These are phyloP conservation scores for Brachypodium distachyon DNA, from an alignment of 202 grass and related monocot genomes.

Conservation along the genomic window DNA sequence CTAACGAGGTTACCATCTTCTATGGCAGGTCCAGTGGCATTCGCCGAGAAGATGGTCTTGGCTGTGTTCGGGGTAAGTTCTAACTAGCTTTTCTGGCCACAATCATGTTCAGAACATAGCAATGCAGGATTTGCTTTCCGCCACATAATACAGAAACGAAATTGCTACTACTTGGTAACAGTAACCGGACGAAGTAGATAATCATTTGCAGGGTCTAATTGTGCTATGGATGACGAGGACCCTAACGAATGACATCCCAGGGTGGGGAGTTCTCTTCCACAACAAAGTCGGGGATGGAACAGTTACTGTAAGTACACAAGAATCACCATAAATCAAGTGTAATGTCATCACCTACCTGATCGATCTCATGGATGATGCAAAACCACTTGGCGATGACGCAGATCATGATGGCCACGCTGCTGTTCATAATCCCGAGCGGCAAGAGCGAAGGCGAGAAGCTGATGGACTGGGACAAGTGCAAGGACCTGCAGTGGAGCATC, in stretches of 20 bases:
- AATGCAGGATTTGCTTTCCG: neutral
- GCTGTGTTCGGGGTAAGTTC: slow-evolving; percentile 71
- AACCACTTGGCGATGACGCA: slow-evolving; percentile 10
- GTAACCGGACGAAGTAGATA: neutral
- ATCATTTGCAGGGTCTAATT: slow-evolving; percentile 48
- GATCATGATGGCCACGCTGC: slow-evolving; percentile 81
- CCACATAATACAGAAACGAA: neutral
- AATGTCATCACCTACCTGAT: neutral
- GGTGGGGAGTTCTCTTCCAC: slow-evolving; percentile 80
- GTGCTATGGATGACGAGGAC: slow-evolving; percentile 83
- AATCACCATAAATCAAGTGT: neutral
- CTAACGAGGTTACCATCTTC: neutral
- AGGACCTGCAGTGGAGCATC: slow-evolving; percentile 80
- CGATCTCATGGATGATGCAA: neutral
- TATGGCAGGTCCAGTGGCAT: slow-evolving; percentile 70
- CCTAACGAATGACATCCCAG: slow-evolving; percentile 65
- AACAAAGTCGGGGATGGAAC: slow-evolving; percentile 71
- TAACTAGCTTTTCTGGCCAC: neutral
- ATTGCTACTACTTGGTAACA: neutral
- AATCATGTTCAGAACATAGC: neutral
- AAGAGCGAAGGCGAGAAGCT: slow-evolving; percentile 65
- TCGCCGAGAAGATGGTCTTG: slow-evolving; percentile 92
- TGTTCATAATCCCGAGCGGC: slow-evolving; percentile 82
- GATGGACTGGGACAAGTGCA: slow-evolving; percentile 98
- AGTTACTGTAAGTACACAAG: slow-evolving; percentile 55